A percentile compares a stretch with the other conserved stretches of the same genome.
These are phyloP conservation scores for Botrytis pseudocinerea DNA, from an alignment of 2,329 filamentous ascomycete genomes.

Conservation along the genomic window DNA sequence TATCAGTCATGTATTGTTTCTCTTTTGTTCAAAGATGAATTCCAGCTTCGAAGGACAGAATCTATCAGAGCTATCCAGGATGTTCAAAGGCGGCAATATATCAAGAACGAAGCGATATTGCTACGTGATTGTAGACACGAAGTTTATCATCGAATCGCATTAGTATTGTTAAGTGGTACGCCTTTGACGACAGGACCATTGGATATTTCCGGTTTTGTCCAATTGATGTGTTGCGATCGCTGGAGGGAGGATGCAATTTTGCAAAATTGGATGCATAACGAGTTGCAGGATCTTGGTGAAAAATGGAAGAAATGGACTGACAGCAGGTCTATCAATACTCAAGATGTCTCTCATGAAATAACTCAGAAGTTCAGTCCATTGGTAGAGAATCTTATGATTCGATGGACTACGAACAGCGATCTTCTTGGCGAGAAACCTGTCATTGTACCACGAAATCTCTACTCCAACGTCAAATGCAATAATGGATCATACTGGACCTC, in stretches of 20 bases:
- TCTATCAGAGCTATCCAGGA: slow-evolving; percentile 1
- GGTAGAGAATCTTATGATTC: slow-evolving; percentile 4
- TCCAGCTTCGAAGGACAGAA: neutral
- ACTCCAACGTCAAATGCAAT: neutral
- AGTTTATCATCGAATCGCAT: neutral
- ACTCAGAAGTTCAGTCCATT: neutral
- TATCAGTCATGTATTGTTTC: neutral
- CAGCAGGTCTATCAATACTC: neutral
- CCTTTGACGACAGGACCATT: slow-evolving; percentile 1
- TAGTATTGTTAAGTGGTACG: slow-evolving; percentile 9
- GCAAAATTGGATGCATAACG: neutral
- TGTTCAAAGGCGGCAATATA: neutral
- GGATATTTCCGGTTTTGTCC: neutral
- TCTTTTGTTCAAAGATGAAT: slow-evolving; percentile 6
- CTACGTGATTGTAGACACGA: neutral
- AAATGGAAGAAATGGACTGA: slow-evolving; percentile 1
- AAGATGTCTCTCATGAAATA: neutral
- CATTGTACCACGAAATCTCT: neutral
- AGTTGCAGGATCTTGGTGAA: neutral
- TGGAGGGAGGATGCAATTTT: neutral
- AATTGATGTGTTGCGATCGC: neutral
- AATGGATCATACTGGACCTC: neutral
- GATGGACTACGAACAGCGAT: neutral
- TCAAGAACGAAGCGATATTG: neutral
- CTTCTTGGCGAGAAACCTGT: slow-evolving; percentile 2